A percentile compares a stretch with the other conserved stretches of the same genome.
Conservation (phyloP, 1,139 yeast species). For the Taiozyma sp. region DNA sequence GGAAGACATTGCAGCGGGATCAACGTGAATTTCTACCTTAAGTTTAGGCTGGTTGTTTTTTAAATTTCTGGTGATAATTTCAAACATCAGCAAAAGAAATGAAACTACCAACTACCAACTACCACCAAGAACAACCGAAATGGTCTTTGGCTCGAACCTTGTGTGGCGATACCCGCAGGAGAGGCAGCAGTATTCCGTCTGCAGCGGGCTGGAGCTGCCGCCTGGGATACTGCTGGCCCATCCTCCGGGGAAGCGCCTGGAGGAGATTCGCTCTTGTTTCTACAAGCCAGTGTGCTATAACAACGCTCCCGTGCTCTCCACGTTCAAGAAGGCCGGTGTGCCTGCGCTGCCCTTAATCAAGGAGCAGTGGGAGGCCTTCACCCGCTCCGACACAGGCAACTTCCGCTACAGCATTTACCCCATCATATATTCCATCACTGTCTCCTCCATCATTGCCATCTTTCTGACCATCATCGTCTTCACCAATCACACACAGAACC, state of each 20-base stretch:
- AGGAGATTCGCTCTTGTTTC: neutral
- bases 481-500: conserved; percentile 54
- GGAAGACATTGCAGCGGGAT: neutral
- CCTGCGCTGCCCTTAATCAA: conserved; percentile 16
- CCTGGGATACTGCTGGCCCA: conserved; percentile 4
- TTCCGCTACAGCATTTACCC: conserved; percentile 57
- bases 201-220: conserved; percentile 12
- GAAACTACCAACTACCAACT: neutral
- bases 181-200: conserved; percentile 12
- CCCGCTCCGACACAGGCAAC: conserved; percentile 29
- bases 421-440: conserved; percentile 54
- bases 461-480: conserved; percentile 58
- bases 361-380: conserved; percentile 25
- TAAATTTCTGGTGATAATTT: neutral
- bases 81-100: neutral
- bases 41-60: neutral
- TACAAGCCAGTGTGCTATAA: conserved; percentile 24
- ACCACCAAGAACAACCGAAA: neutral
- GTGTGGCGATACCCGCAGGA: conserved; percentile 22
- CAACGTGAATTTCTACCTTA: neutral
- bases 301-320: conserved; percentile 27
- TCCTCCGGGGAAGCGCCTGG: neutral
- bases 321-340: conserved; percentile 23
- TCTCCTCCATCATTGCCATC: conserved; percentile 61
- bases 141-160: conserved; percentile 21